Evolutionary conservation across 2,329 filamentous ascomycete species (phyloP).

Genomic region (Trichoderma sp.): DNA sequence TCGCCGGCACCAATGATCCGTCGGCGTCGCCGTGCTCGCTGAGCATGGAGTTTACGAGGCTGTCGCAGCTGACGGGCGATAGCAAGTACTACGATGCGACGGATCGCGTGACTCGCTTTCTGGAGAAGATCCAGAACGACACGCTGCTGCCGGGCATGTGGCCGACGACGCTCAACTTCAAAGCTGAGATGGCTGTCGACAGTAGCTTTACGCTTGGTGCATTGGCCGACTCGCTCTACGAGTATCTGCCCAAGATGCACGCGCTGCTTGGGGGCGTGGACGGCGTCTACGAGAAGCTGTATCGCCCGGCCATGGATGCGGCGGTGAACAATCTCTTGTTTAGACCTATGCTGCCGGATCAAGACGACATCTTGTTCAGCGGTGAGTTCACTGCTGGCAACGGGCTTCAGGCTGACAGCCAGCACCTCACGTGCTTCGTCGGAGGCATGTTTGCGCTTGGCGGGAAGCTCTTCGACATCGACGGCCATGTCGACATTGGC

Average conservation of each 20-base stretch:
- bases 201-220: constrained; percentile 52
- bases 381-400: constrained; percentile 32
- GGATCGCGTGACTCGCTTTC: constrained; percentile 66
- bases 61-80: constrained; percentile 70
- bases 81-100: constrained; percentile 75
- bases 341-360: constrained; percentile 62
- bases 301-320: constrained; percentile 60
- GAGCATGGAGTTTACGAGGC: constrained; percentile 69
- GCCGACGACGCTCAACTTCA: constrained; percentile 62
- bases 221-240: constrained; percentile 56
- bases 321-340: constrained; percentile 64
- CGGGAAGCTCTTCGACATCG: constrained; percentile 54
- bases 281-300: constrained; percentile 62
- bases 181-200: constrained; percentile 50
- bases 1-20: constrained; percentile 48
- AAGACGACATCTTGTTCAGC: constrained; percentile 56
- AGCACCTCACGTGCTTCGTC: constrained; percentile 55
- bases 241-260: constrained; percentile 61
- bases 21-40: constrained; percentile 60
- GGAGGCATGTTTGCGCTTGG: constrained; percentile 68
- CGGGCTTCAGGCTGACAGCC: constrained; percentile 30
- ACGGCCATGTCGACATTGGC: constrained; percentile 48
- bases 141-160: constrained; percentile 76
- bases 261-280: constrained; percentile 63
- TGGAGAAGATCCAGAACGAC: constrained; percentile 65